These are phyloP conservation scores for Bjerkandera adusta DNA, from an alignment of 1,284 basidiomycete species.

Conservation along the genomic window DNA sequence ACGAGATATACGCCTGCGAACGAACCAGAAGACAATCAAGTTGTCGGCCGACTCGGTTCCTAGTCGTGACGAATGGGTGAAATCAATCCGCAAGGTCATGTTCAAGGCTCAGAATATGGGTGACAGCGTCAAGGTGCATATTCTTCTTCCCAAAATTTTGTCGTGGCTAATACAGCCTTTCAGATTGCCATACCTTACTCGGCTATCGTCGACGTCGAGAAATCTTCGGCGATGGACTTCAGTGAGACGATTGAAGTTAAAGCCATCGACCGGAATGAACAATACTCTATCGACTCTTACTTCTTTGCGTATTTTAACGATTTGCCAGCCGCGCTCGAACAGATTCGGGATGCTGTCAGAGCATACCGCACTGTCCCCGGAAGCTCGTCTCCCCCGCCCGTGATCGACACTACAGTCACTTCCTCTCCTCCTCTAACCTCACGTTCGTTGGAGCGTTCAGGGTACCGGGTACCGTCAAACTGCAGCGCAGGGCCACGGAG, in stretches of 20 bases:
- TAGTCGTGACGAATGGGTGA: conserved; percentile 91
- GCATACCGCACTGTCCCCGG: conserved; percentile 47
- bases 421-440: conserved; percentile 1
- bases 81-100: conserved; percentile 86
- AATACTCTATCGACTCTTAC: conserved; percentile 83
- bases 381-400: conserved; percentile 36
- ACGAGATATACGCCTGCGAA: conserved; percentile 75
- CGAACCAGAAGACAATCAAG: conserved; percentile 73
- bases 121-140: conserved; percentile 82
- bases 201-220: conserved; percentile 85
- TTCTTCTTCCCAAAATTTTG: neutral
- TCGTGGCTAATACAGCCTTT: no score
- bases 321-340: conserved; percentile 69
- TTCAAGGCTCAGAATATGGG: conserved; percentile 96
- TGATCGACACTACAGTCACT: conserved; percentile 74
- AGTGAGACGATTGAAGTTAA: conserved; percentile 93
- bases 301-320: conserved; percentile 92
- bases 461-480: neutral
- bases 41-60: conserved; percentile 78
- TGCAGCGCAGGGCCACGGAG: no score
- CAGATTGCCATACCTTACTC: conserved; percentile 95
- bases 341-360: conserved; percentile 74
- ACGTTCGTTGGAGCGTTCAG: neutral
- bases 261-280: conserved; percentile 81
- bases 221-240: conserved; percentile 87